These are phyloP conservation scores for Candida saitoana DNA, from an alignment of 805 yeast species.

Conservation along the genomic window DNA sequence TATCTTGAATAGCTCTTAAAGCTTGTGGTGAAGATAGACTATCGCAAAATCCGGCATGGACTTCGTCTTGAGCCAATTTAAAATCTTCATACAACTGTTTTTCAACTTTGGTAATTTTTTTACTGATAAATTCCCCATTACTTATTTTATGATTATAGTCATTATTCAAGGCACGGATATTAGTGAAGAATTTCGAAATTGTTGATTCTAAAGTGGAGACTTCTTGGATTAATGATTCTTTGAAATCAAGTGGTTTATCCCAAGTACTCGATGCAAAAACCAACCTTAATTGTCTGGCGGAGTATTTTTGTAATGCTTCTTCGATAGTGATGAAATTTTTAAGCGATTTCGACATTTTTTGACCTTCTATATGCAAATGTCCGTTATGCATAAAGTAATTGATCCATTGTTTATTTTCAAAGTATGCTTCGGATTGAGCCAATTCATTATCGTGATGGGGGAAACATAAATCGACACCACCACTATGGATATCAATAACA, in stretches of 20 bases:
- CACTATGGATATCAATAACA: constrained; percentile 89
- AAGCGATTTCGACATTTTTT: constrained; percentile 92
- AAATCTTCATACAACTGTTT: constrained; percentile 51
- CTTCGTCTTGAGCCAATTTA: constrained; percentile 48
- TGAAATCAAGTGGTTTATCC: constrained; percentile 91
- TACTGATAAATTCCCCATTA: constrained; percentile 52
- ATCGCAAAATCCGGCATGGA: constrained; percentile 82
- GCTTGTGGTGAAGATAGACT: constrained; percentile 79
- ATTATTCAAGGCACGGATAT: constrained; percentile 72
- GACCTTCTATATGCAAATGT: constrained; percentile 96
- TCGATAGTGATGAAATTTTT: constrained; percentile 94
- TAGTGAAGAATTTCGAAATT: constrained; percentile 78
- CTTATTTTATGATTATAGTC: constrained; percentile 54
- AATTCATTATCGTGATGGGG: constrained; percentile 99
- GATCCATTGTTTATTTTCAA: constrained; percentile 89
- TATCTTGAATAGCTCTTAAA: constrained; percentile 57
- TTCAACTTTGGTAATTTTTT: constrained; percentile 57
- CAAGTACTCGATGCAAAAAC: constrained; percentile 89
- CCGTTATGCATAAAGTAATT: constrained; percentile 96
- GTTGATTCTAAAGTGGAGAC: constrained; percentile 73
- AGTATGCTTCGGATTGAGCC: constrained; percentile 95
- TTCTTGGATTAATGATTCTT: constrained; percentile 71
- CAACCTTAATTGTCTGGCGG: constrained; percentile 81
- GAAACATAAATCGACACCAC: constrained; percentile 95
- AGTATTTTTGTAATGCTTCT: constrained; percentile 71